Percentiles rank a stretch among this genome's conserved stretches.
These are phyloP conservation scores for Mycena pura DNA, from an alignment of 768 basidiomycete species.

Conservation along the genomic window DNA sequence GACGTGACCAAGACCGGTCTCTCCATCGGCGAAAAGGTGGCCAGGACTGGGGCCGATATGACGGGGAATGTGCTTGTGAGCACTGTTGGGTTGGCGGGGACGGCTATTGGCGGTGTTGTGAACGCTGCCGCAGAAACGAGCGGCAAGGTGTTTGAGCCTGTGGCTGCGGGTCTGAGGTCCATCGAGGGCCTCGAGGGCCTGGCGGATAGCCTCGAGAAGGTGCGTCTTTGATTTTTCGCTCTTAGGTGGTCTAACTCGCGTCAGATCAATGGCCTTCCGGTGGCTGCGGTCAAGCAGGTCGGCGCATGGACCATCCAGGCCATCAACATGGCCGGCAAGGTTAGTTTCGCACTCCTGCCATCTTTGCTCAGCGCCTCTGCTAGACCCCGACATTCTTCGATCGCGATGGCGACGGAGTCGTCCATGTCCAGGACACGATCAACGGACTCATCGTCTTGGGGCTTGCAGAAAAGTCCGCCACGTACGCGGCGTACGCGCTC, in stretches of 20 bases:
- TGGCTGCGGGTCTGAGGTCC: conserved; percentile 30
- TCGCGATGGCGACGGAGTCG: conserved; percentile 30
- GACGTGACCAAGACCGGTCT: conserved; percentile 21
- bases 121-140: conserved; percentile 29
- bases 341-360: neutral
- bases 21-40: conserved; percentile 25
- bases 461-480: conserved; percentile 26
- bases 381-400: conserved; percentile 36
- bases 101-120: conserved; percentile 29
- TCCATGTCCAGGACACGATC: conserved; percentile 27
- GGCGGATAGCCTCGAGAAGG: conserved; percentile 10
- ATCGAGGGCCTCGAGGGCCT: conserved; percentile 28
- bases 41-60: conserved; percentile 26
- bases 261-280: conserved; percentile 32
- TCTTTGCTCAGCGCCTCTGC: too few relatives aligned
- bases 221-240: neutral
- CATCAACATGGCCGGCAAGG: conserved; percentile 30
- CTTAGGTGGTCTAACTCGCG: neutral
- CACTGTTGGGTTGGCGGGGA: conserved; percentile 28
- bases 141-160: conserved; percentile 31
- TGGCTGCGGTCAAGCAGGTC: conserved; percentile 29
- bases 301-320: conserved; percentile 28
- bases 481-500: conserved; percentile 30
- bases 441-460: conserved; percentile 32
- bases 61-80: conserved; percentile 43